These are phyloP conservation scores for Dactylellina drechsleri DNA, from an alignment of 2,329 filamentous ascomycete genomes.

Conservation along the genomic window DNA sequence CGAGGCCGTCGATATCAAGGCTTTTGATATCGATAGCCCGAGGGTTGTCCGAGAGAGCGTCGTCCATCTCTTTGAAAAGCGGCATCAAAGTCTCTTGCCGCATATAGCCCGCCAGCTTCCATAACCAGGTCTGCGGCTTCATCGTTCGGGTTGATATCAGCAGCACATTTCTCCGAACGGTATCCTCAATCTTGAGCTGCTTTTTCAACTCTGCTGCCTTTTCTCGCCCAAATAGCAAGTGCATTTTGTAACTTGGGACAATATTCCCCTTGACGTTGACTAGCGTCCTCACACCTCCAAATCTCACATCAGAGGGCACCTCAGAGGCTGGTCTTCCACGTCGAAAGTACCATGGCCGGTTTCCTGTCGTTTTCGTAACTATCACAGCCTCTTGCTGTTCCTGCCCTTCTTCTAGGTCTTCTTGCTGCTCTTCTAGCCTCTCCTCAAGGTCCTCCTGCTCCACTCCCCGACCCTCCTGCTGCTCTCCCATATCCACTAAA, in stretches of 20 bases:
- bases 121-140: conserved; percentile 56
- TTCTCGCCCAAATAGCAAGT: conserved; percentile 53
- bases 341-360: no score
- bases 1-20: no score
- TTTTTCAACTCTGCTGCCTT: conserved; percentile 48
- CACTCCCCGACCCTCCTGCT: not conserved
- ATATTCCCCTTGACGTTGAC: conserved; percentile 53
- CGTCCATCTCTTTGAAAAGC: conserved; percentile 25
- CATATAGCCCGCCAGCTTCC: conserved; percentile 56
- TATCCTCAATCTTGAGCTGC: conserved; percentile 53
- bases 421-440: no score
- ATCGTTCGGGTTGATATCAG: conserved; percentile 48
- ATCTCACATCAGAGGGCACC: not conserved
- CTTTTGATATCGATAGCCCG: no score
- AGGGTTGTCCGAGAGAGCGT: not conserved
- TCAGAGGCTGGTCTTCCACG: not conserved
- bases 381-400: no score
- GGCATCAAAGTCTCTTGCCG: conserved; percentile 24
- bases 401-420: no score
- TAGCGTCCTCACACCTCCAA: conserved; percentile 29
- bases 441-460: no score
- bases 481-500: not conserved
- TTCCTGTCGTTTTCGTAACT: no score
- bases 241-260: conserved; percentile 56
- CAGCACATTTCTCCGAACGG: conserved; percentile 52